These are phyloP conservation scores for Parietaria judaica DNA, from an alignment of 306 rosid species.

Conservation along the genomic window DNA sequence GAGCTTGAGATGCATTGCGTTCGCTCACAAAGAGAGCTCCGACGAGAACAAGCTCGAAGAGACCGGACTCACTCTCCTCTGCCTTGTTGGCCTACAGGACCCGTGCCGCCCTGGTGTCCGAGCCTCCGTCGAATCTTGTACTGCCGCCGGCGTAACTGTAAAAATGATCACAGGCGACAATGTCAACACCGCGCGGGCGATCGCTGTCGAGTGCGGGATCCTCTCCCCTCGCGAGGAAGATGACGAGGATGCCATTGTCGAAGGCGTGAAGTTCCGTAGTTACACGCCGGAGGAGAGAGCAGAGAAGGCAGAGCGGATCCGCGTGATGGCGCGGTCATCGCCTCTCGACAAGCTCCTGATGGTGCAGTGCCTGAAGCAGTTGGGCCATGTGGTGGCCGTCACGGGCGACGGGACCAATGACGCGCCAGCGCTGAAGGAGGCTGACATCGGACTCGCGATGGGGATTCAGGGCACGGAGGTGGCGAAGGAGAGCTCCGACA, in stretches of 20 bases:
- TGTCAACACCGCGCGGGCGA: slow-evolving; percentile 12
- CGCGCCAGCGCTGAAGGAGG: slow-evolving; percentile 18
- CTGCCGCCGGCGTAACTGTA: slow-evolving; percentile 12
- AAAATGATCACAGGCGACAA: slow-evolving; percentile 18
- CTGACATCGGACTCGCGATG: slow-evolving; percentile 19
- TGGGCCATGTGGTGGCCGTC: slow-evolving; percentile 19
- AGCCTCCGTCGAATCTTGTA: slow-evolving; percentile 8
- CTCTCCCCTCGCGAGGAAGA: slow-evolving; percentile 3
- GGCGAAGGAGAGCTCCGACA: slow-evolving; percentile 14
- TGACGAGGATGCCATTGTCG: slow-evolving; percentile 3
- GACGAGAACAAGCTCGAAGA: slow-evolving; percentile 7
- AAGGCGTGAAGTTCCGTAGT: slow-evolving; percentile 14
- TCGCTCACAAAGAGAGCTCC: background rate
- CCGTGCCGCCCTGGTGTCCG: slow-evolving; percentile 13
- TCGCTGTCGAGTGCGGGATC: slow-evolving; percentile 16
- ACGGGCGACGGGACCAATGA: slow-evolving; percentile 13
- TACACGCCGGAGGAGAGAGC: slow-evolving; percentile 6
- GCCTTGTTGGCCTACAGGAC: slow-evolving; percentile 6
- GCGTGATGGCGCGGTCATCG: slow-evolving; percentile 17
- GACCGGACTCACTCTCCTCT: slow-evolving; percentile 4
- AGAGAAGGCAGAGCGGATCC: slow-evolving; percentile 8
- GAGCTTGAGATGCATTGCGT: slow-evolving; percentile 14
- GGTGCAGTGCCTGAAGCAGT: slow-evolving; percentile 19
- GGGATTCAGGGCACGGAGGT: slow-evolving; percentile 22
- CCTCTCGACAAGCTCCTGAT: slow-evolving; percentile 17